These are phyloP conservation scores for Epipyxis sp. DNA, from an alignment of 108 stramenopile species.

Conservation along the genomic window DNA sequence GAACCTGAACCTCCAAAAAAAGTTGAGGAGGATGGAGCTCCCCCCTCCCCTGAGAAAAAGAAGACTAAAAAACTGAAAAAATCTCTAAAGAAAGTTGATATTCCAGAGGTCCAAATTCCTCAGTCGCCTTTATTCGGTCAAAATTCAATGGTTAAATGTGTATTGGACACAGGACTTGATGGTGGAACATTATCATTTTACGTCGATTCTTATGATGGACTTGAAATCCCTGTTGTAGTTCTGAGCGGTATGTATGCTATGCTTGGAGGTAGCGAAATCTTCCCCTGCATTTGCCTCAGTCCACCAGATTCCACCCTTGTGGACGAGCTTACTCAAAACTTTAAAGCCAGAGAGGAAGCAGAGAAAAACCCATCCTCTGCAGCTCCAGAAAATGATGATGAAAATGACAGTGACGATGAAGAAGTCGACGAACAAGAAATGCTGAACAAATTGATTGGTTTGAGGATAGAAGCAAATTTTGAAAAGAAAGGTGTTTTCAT, in stretches of 20 bases:
- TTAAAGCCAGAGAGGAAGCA: constrained; percentile 30
- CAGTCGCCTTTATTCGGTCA: constrained; percentile 15
- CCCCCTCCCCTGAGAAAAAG: neutral
- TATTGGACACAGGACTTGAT: constrained; percentile 13
- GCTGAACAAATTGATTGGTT: too few relatives aligned
- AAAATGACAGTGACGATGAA: neutral
- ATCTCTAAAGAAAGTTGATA: neutral
- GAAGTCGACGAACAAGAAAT: too few relatives aligned
- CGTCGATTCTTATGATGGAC: constrained; percentile 26
- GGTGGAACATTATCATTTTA: constrained; percentile 4
- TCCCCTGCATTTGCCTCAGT: constrained; percentile 27
- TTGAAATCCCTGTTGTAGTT: neutral
- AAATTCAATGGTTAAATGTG: neutral
- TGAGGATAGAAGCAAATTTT: too few relatives aligned
- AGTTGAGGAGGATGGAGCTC: neutral
- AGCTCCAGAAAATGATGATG: neutral
- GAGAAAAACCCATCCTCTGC: neutral
- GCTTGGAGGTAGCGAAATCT: constrained; percentile 31
- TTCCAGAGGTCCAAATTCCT: too few relatives aligned
- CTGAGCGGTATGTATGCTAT: constrained; percentile 16
- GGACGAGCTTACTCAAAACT: neutral
- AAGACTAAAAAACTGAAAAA: neutral
- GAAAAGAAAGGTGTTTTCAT: too few relatives aligned
- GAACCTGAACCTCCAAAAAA: neutral
- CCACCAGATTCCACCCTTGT: constrained; percentile 29